Evolutionary conservation across 768 basidiomycete species (phyloP), one percentile per base, ranked within the genome.

Genomic region (Lanmaoa rubissima): DNA sequence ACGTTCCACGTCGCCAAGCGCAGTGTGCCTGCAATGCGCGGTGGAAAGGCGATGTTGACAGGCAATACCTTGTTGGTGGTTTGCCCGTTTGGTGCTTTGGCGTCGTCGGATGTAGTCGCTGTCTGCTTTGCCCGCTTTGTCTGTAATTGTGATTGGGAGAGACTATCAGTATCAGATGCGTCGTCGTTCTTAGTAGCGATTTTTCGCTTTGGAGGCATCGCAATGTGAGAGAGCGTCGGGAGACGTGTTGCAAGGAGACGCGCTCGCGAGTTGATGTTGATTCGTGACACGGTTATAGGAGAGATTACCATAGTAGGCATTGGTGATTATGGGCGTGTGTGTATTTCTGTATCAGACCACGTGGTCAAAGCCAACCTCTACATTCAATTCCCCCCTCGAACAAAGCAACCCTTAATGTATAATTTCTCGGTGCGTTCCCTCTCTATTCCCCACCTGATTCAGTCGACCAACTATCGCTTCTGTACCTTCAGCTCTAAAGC

Each of bases 1-100:
- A 94, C 81, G 67, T 94, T 94, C 90, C 90, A 94, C 5, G 87
- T 70, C 16, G 81, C 81, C 31, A 94, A 74, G 16, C 85, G 77
- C 38, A 83, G 58, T 7, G 82, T 77, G 7, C 79, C 79, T 19
- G 72, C 65, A 31, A 52, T 62, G 48, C 79, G 81, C 6, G 78
- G 74, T 26, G 85, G 81, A 63, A 90, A 85, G 9, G 65, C 55
- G 47, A 92, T 85, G 36, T 75, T 71, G 21, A 74, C 77, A n/a
- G 90, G 90, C 5, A 92, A 63, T 6, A 80, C 79, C 66, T 84
- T 90, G 69, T 92, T 92, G 49, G 81, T 90, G 36, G 88, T 88
- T 64, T 90, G 87, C 0, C 76, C 74, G 54, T 80, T 84, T 39
- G 71, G 59, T 5, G 73, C 72, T 43, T 59, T 59, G 52, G 38